Evolutionary conservation across 306 rosid genomes (phyloP), one percentile per base, ranked within the genome.

Genomic region (Argentina anserina): DNA sequence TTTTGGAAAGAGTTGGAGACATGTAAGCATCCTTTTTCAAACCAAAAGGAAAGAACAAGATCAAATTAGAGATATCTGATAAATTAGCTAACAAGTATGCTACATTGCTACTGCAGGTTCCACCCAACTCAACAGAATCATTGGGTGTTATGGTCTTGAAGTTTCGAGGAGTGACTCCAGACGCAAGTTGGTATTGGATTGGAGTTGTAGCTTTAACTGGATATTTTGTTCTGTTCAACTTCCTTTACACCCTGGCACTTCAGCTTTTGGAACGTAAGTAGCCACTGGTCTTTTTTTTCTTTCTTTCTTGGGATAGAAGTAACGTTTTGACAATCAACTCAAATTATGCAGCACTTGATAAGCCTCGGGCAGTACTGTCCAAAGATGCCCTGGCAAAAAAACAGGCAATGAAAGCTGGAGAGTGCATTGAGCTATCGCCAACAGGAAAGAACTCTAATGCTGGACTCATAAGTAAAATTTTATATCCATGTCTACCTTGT

Each of bases 121-220:
- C 84, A 10, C 73, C 81, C 0, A 75, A 84, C 80, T 82, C 87
- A 78, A 81, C 80, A 50, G 88, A 90, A 75, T 37, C 96, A 34
- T 61, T 90, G 66, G 96, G 96, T 75, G 72, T 87, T 53, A 66
- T 74, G 75, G 85, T 90, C 41, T 52, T 90, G 81, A 84, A 87
- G 79, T 40, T 86, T 25, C 90, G 89, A 9, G 96, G 92, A 66
- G n/a, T 90, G 28, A 83, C 88, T 58, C 87, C 87, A 11, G 90
- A 83, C 72, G 86, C 83, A 15, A 76, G 75, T 37, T 90, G 90
- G 96, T 90, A 87, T 75, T 90, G 92, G 96, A 79, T 87, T 83
- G 96, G 96, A 75, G 89, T 87, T 73, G 96, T 87, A 84, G 92
- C 88, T 58, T 77, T 72, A 75, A 69, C 86, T 72, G 90, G 89